Evolutionary conservation across 805 yeast species (phyloP).

Genomic region (Yamadazyma phyllophila): DNA sequence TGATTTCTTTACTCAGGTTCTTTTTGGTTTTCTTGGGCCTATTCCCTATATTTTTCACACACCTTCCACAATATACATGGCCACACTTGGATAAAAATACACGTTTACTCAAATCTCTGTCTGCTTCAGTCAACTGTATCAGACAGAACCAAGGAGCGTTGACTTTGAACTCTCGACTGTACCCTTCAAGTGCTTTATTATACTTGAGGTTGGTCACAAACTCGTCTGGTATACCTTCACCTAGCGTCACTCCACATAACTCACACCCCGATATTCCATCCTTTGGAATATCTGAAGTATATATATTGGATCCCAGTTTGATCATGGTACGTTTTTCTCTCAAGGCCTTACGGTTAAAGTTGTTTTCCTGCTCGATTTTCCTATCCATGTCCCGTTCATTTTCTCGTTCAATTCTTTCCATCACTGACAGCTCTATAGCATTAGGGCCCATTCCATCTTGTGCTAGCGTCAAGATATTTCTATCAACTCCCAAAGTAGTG

Average conservation of each 20-base stretch:
- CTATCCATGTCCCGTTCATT: conserved; percentile 36
- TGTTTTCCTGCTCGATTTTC: conserved; percentile 29
- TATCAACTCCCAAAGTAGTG: neutral
- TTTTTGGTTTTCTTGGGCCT: conserved; percentile 24
- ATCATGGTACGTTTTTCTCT: conserved; percentile 27
- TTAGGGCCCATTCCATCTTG: neutral
- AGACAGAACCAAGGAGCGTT: conserved; percentile 67
- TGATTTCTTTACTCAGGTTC: conserved; percentile 17
- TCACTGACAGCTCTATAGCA: conserved; percentile 21
- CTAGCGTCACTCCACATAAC: conserved; percentile 70
- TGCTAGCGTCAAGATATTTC: neutral
- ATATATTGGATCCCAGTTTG: conserved; percentile 22
- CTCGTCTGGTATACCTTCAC: conserved; percentile 64
- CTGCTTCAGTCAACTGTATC: conserved; percentile 22
- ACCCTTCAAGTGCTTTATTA: conserved; percentile 24
- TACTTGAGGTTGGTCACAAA: conserved; percentile 37
- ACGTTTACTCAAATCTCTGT: conserved; percentile 23
- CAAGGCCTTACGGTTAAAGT: conserved; percentile 28
- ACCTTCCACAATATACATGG: conserved; percentile 82
- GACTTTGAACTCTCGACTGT: conserved; percentile 27
- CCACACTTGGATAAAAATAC: conserved; percentile 69
- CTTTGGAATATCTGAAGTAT: conserved; percentile 28
- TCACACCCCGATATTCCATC: conserved; percentile 40
- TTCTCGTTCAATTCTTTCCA: conserved; percentile 40
- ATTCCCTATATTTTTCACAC: conserved; percentile 65